phyloP scores from a whole-genome alignment of 345 rosid species.

The Corchorus olitorius region DNA sequence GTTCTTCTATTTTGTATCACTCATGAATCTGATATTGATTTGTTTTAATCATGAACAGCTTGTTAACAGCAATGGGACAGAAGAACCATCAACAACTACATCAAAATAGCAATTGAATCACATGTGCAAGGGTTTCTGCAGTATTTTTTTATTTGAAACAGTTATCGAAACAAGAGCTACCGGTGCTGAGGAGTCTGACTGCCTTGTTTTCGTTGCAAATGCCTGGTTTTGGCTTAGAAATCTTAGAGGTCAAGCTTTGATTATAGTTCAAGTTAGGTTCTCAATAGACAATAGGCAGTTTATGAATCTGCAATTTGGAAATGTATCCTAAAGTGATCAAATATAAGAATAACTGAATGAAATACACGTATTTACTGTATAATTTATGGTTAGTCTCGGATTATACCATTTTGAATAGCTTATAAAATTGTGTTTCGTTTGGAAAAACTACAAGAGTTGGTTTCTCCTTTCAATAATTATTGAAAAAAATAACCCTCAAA shows the following conservation, averaged over 20 bases:
- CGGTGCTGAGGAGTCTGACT: neutral
- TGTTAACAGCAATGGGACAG: conserved; percentile 49
- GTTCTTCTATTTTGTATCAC: neutral
- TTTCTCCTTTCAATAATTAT: too few relatives aligned
- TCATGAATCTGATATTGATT: neutral
- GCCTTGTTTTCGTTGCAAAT: neutral
- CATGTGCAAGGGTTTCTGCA: conserved; percentile 9
- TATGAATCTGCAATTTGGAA: neutral
- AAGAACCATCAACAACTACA: conserved; percentile 38
- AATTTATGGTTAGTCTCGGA: neutral
- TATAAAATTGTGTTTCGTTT: neutral
- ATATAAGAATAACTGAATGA: neutral
- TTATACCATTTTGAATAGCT: neutral
- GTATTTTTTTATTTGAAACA: neutral
- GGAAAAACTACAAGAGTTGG: too few relatives aligned
- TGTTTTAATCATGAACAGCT: conserved; percentile 41
- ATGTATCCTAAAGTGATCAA: neutral
- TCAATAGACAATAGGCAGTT: neutral
- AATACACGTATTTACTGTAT: neutral
- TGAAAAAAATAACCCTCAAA: too few relatives aligned
- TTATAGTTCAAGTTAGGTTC: neutral
- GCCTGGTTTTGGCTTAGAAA: neutral
- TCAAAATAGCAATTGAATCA: conserved; percentile 34
- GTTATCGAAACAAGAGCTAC: neutral
- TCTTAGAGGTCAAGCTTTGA: neutral